These are phyloP conservation scores for Hamamelis virginiana DNA, from an alignment of 164 flowering plant genomes.

Conservation along the genomic window DNA sequence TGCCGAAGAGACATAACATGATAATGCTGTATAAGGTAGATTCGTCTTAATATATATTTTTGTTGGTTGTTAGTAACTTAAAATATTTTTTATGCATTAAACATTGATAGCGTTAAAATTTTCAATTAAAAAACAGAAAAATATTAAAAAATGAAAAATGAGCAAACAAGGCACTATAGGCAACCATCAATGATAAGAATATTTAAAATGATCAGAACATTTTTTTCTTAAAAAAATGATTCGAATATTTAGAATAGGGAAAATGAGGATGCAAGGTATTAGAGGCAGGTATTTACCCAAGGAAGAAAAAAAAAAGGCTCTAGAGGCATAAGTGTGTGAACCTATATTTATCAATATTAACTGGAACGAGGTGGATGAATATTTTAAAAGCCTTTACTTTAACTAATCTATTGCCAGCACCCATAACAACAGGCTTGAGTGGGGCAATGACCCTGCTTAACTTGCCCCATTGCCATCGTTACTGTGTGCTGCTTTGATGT, in stretches of 20 bases:
- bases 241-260: no score
- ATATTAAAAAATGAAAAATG: not conserved
- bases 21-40: not conserved
- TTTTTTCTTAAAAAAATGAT: no score
- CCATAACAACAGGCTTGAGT: not conserved
- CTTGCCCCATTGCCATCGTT: not conserved
- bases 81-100: not conserved
- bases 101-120: not conserved
- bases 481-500: not conserved
- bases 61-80: no score
- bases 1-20: not conserved
- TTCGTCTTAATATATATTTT: no score
- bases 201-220: no score
- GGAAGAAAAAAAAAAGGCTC: no score
- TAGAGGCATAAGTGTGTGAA: no score
- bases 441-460: not conserved
- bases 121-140: not conserved
- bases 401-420: not conserved
- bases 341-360: no score
- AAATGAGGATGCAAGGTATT: no score
- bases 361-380: not conserved
- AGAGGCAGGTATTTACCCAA: no score
- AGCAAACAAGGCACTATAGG: not conserved
- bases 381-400: not conserved
- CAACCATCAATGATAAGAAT: not conserved